A percentile compares a stretch with the other conserved stretches of the same genome.
Evolutionary conservation across 345 rosid genomes (phyloP).

Genomic region (Lepidium aucheri): DNA sequence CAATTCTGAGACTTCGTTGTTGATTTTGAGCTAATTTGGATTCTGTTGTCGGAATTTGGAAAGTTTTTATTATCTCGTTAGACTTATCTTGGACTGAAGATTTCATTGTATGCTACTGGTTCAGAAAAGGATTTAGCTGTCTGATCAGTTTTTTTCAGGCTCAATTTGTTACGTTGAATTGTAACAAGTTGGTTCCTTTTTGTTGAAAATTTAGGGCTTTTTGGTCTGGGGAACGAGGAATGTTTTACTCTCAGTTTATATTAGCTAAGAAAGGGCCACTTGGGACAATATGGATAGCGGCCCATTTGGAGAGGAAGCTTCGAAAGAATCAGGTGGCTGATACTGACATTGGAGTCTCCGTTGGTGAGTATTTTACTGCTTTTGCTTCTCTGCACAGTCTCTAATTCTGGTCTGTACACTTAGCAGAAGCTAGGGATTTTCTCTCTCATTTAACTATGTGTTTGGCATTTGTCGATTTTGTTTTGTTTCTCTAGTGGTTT

Average conservation of each 20-base stretch:
- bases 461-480: neutral
- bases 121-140: neutral
- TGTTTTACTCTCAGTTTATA: slow-evolving; percentile 99
- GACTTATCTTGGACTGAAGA: neutral
- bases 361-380: slow-evolving; percentile 50
- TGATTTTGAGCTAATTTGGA: slow-evolving; percentile 10
- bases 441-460: neutral
- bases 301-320: slow-evolving; percentile 98
- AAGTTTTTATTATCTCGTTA: neutral
- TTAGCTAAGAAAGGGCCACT: slow-evolving; percentile 99
- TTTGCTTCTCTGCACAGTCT: neutral
- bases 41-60: slow-evolving; percentile 3
- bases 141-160: neutral
- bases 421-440: neutral
- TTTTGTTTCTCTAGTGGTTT: neutral
- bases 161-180: slow-evolving; percentile 6
- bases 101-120: neutral
- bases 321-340: slow-evolving; percentile 99
- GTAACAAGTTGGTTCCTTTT: slow-evolving; percentile 20
- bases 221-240: slow-evolving; percentile 26
- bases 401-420: neutral
- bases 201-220: slow-evolving; percentile 25
- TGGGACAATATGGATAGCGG: slow-evolving; percentile 99
- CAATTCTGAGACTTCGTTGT: slow-evolving; percentile 3
- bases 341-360: slow-evolving; percentile 97